Conservation (phyloP, 331 rosid genomes). For the Rosa hybrid region DNA sequence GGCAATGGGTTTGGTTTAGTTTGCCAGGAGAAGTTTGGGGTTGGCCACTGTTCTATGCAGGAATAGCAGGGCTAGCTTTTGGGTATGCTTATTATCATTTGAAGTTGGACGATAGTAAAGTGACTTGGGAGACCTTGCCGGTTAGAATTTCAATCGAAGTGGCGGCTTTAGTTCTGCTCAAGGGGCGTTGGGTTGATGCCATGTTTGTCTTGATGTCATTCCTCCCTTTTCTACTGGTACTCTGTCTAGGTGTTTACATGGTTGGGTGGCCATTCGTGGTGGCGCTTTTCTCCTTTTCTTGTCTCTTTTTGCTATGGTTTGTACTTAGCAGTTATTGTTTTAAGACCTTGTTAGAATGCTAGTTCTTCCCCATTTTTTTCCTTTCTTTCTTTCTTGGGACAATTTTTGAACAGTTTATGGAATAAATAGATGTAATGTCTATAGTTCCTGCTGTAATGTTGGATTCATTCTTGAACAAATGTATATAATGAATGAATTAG, state of each 20-base stretch:
- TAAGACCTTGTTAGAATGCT: constrained; percentile 59
- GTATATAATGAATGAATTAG: background rate
- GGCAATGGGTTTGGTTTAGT: constrained; percentile 10
- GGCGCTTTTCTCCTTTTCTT: constrained; percentile 56
- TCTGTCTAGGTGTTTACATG: constrained; percentile 57
- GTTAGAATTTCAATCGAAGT: constrained; percentile 41
- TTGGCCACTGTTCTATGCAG: constrained; percentile 47
- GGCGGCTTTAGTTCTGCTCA: constrained; percentile 62
- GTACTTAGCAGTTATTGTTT: constrained; percentile 60
- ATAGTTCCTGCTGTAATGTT: background rate
- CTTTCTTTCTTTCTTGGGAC: background rate
- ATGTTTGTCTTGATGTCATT: constrained; percentile 67
- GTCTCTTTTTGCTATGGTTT: constrained; percentile 80
- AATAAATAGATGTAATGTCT: background rate
- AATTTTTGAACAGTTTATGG: constrained; percentile 22
- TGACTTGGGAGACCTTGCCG: constrained; percentile 45
- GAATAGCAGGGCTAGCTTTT: constrained; percentile 34
- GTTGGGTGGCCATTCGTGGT: constrained; percentile 83
- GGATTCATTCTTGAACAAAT: background rate
- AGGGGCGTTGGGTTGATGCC: constrained; percentile 83
- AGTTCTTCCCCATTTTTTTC: constrained; percentile 5
- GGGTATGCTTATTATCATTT: constrained; percentile 44
- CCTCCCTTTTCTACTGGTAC: constrained; percentile 74
- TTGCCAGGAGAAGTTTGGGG: constrained; percentile 52
- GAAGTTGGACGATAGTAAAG: constrained; percentile 32